Conservation (phyloP, 2,329 filamentous ascomycete species). For the Pseudocercospora crystallina region DNA sequence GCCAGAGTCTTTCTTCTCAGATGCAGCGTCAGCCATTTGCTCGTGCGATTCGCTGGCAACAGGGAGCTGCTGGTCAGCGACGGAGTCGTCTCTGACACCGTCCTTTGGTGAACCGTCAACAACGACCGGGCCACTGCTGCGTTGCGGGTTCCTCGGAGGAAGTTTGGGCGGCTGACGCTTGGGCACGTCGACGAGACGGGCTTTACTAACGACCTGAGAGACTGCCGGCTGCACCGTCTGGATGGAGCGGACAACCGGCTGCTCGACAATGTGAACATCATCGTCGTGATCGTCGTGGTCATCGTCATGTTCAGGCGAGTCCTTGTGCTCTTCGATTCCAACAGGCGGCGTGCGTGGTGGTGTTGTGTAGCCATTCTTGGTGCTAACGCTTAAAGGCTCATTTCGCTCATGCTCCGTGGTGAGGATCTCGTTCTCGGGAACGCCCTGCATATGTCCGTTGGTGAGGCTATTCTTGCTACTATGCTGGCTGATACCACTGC, state of each 20-base stretch:
- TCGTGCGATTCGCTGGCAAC: too few relatives aligned
- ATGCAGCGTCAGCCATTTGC: background rate
- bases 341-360: conserved; percentile 34
- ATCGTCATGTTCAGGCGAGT: conserved; percentile 37
- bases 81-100: background rate
- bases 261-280: conserved; percentile 49
- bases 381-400: conserved; percentile 13
- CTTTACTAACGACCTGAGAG: conserved; percentile 56
- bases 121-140: conserved; percentile 37
- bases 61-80: too few relatives aligned
- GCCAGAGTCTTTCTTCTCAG: background rate
- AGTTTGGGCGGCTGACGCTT: conserved; percentile 77
- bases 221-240: conserved; percentile 60
- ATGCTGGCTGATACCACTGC: conserved; percentile 21
- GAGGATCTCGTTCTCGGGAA: conserved; percentile 31
- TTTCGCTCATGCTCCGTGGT: conserved; percentile 10
- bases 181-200: conserved; percentile 79
- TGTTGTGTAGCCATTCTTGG: conserved; percentile 33
- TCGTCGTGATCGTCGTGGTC: conserved; percentile 44
- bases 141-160: conserved; percentile 71
- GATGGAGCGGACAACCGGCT: conserved; percentile 58
- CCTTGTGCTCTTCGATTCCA: conserved; percentile 1
- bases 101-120: conserved; percentile 30
- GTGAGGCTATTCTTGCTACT: conserved; percentile 26
- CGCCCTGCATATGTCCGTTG: conserved; percentile 28